Evolutionary conservation across 495 filamentous ascomycete species (phyloP).

Genomic region (Podospora didyma): DNA sequence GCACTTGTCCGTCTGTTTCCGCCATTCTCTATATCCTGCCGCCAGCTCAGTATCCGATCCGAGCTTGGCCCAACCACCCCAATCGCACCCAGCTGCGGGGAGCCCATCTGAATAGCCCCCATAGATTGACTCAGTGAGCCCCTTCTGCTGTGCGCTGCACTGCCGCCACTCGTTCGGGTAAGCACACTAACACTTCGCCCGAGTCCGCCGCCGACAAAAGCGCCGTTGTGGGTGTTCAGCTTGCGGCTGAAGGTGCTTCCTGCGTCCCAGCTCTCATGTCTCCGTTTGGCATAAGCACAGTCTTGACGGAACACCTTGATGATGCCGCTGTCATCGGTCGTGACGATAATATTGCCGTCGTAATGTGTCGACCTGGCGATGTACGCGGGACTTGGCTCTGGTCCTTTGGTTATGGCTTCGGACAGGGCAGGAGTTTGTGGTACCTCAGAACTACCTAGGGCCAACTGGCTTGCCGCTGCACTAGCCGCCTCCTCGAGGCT

Average conservation of each 20-base stretch:
- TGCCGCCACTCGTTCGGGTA: constrained; percentile 51
- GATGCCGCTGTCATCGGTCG: constrained; percentile 78
- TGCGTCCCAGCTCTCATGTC: constrained; percentile 61
- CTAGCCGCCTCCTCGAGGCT: constrained; percentile 60
- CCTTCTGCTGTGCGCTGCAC: constrained; percentile 48
- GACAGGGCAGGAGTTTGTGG: constrained; percentile 16
- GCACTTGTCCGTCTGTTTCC: constrained; percentile 29
- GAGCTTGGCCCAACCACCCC: constrained; percentile 37
- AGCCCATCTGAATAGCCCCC: constrained; percentile 15
- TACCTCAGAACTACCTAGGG: constrained; percentile 24
- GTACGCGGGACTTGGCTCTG: constrained; percentile 57
- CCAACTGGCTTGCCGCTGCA: constrained; percentile 26
- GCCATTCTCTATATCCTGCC: constrained; percentile 62
- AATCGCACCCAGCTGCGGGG: constrained; percentile 41
- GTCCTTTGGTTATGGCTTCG: constrained; percentile 29
- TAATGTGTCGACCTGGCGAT: constrained; percentile 68
- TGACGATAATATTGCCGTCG: constrained; percentile 88
- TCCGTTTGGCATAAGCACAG: constrained; percentile 65
- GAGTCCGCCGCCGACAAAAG: constrained; percentile 41
- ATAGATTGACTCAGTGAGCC: constrained; percentile 42
- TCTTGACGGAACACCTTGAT: constrained; percentile 96
- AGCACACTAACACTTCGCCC: constrained; percentile 62
- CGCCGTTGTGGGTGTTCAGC: constrained; percentile 43
- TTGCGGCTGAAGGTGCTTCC: constrained; percentile 75
- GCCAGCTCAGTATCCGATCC: constrained; percentile 90